Percentiles rank a stretch among this genome's conserved stretches.
phyloP scores from a whole-genome alignment of 305 asterid genomes.

The Fraxinus xanthoxyloides region DNA sequence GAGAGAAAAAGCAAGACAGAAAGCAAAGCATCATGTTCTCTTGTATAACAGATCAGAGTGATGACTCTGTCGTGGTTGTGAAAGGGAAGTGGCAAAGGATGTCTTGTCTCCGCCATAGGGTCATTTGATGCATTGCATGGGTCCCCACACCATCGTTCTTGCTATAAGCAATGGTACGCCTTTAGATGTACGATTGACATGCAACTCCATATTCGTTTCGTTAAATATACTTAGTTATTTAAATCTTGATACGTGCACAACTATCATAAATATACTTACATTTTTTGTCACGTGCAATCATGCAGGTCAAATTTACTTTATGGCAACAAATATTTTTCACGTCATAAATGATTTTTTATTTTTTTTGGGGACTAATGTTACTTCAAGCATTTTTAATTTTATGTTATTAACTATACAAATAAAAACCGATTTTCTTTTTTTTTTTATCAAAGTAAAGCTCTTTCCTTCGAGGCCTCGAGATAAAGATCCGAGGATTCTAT shows the following conservation, averaged over 20 bases:
- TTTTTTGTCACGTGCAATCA: neutral
- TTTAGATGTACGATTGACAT: neutral
- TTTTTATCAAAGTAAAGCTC: no score
- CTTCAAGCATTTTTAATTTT: neutral
- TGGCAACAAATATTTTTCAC: neutral
- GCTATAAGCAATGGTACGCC: neutral
- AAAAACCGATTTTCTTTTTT: no score
- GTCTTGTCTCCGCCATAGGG: conserved; percentile 23
- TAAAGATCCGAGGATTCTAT: no score
- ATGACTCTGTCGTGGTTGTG: neutral
- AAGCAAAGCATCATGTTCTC: conserved; percentile 20
- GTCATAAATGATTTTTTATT: neutral
- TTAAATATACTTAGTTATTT: neutral
- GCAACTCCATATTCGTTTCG: neutral
- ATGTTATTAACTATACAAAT: no score
- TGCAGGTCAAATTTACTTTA: neutral
- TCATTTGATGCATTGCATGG: conserved; percentile 1
- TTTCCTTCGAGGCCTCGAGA: no score
- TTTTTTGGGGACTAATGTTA: no score
- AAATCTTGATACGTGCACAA: neutral
- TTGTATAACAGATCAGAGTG: neutral
- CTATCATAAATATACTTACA: neutral
- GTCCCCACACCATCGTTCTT: neutral
- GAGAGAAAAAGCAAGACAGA: neutral
- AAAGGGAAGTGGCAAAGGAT: conserved; percentile 3